Percentiles rank a stretch among this genome's conserved stretches.
phyloP scores from a whole-genome alignment of 2,329 filamentous ascomycete genomes.

The Kalaharituber pfeilii region DNA sequence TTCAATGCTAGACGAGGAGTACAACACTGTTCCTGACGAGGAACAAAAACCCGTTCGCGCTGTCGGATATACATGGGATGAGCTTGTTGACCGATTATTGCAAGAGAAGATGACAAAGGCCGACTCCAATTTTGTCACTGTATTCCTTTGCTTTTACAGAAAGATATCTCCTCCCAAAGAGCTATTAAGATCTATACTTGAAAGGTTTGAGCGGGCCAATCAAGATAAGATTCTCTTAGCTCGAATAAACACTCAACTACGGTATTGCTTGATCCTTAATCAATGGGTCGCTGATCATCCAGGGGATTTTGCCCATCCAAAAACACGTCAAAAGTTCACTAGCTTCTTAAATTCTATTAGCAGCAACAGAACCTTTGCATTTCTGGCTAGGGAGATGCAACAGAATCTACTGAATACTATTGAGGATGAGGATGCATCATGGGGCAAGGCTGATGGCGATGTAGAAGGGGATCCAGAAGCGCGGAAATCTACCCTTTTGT shows the following conservation, averaged over 20 bases:
- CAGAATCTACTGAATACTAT: constrained; percentile 51
- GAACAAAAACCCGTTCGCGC: constrained; percentile 11
- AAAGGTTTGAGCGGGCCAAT: constrained; percentile 53
- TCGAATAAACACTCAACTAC: constrained; percentile 63
- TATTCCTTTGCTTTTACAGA: constrained; percentile 84
- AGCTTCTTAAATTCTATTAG: constrained; percentile 62
- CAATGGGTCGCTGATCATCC: constrained; percentile 84
- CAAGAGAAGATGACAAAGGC: constrained; percentile 63
- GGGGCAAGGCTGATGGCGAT: constrained; percentile 67
- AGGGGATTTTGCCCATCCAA: constrained; percentile 71
- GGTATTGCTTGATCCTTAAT: constrained; percentile 66
- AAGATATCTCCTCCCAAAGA: constrained; percentile 74
- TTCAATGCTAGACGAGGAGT: constrained; percentile 32
- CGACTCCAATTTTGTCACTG: constrained; percentile 74
- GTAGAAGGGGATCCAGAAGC: constrained; percentile 24
- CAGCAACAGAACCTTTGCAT: constrained; percentile 61
- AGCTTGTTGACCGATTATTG: constrained; percentile 74
- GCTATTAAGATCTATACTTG: constrained; percentile 60
- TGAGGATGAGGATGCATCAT: constrained; percentile 82
- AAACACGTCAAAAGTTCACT: constrained; percentile 52
- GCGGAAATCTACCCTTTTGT: background rate
- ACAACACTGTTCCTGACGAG: constrained; percentile 13
- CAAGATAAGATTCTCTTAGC: constrained; percentile 53
- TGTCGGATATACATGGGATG: constrained; percentile 32
- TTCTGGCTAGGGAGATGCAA: constrained; percentile 70